Evolutionary conservation across 2,329 filamentous ascomycete genomes (phyloP), one percentile per base, ranked within the genome.

Genomic region (Fusarium mangiferae): DNA sequence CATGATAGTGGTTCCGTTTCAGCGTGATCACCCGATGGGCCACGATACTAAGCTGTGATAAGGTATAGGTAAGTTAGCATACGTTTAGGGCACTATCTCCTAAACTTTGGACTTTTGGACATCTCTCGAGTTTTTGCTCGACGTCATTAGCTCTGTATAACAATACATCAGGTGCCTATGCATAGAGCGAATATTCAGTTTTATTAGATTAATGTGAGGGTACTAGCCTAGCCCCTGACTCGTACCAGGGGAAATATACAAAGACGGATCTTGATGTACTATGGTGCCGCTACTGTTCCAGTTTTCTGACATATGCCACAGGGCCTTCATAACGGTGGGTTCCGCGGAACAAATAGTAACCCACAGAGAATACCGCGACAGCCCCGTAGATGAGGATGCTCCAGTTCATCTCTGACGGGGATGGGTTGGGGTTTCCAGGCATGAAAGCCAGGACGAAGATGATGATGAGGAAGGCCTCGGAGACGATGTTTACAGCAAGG

Each of bases 361-460:
- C 35, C 4, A 74, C 36, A 2, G 68, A 68, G 6, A 74, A 74
- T 0, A 77, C 1, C 0, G 63, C 51, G 5, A 77, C 51, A 1
- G 6, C 51, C 0, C 42, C 65, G 7, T 73, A 77, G 22, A 77
- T 77, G 1, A 77, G 41, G 18, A 73, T 70, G 26, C 68, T 77
- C 75, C 75, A 77, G 3, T 77, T 77, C 75, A 77, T 77, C 49
- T 77, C 58, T 3, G 67, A 30, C 5, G 68, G 22, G 0, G 73
- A 55, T 0, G 75, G 75, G 26, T 70, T 67, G 0, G 73, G 75
- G 14, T 75, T 77, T 24, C 62, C 58, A 7, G 75, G 75, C 75
- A 77, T 76, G 1, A 77, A 77, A 0, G 75, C 75, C 12, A 77
- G 63, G 15, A 77, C 61, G 9, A 77, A 77, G 0, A 77, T 62